phyloP scores from a whole-genome alignment of 768 basidiomycete species.

The Infundibulicybe gibba region DNA sequence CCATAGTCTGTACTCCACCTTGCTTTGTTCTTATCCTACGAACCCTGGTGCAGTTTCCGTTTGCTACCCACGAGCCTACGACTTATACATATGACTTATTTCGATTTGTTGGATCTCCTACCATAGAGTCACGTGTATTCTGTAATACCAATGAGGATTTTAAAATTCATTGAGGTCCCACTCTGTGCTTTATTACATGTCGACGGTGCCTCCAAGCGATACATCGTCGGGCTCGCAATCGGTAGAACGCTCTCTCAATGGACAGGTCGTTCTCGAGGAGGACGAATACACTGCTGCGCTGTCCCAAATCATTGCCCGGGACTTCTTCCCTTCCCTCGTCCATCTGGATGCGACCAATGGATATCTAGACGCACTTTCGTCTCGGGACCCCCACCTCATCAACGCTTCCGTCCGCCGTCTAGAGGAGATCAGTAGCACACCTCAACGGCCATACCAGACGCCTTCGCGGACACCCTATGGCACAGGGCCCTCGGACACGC shows the following conservation, averaged over 20 bases:
- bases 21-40: too few species aligned
- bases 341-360: slow-evolving; percentile 86
- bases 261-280: slow-evolving; percentile 77
- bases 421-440: slow-evolving; percentile 57
- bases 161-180: too few species aligned
- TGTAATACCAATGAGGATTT: too few species aligned
- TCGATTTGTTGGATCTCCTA: too few species aligned
- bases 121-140: too few species aligned
- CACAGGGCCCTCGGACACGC: slow-evolving; percentile 60
- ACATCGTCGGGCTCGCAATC: slow-evolving; percentile 14
- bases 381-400: slow-evolving; percentile 76
- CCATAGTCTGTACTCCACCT: too few species aligned
- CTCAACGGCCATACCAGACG: slow-evolving; percentile 33
- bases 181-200: neutral
- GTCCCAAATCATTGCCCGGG: slow-evolving; percentile 90
- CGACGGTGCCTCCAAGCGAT: slow-evolving; percentile 8
- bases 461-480: slow-evolving; percentile 70
- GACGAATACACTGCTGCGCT: slow-evolving; percentile 93
- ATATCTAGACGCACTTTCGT: slow-evolving; percentile 76
- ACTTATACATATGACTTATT: too few species aligned
- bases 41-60: too few species aligned
- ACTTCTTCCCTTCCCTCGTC: slow-evolving; percentile 95
- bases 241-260: slow-evolving; percentile 59
- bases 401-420: slow-evolving; percentile 71
- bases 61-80: too few species aligned